Evolutionary conservation across 2,329 filamentous ascomycete species (phyloP).

Genomic region (Cladosporium sphaerospermum): DNA sequence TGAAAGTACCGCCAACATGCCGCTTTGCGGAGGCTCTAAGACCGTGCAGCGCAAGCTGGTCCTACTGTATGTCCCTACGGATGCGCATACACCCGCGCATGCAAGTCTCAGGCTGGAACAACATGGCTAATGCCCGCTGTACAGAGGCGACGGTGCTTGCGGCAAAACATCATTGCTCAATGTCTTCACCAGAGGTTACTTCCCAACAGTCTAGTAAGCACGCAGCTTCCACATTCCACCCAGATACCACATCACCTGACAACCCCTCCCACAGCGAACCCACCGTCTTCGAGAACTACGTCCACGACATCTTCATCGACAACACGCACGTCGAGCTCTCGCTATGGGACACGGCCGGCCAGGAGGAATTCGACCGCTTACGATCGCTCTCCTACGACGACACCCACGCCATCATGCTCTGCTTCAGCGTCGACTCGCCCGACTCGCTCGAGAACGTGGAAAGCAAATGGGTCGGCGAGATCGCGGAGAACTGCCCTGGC

Average conservation of each 20-base stretch:
- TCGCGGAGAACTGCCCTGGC: conserved; percentile 92
- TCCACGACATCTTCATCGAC: conserved; percentile 98
- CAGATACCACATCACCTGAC: conserved; percentile 1
- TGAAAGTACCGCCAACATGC: conserved; percentile 29
- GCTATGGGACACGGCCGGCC: conserved; percentile 95
- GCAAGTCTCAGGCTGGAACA: neutral
- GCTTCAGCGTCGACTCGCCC: conserved; percentile 91
- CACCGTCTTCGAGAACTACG: conserved; percentile 98
- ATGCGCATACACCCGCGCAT: conserved; percentile 16
- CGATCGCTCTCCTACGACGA: conserved; percentile 96
- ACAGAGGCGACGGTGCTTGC: conserved; percentile 87
- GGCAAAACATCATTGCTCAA: conserved; percentile 96
- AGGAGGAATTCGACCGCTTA: conserved; percentile 97
- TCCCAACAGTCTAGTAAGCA: conserved; percentile 86
- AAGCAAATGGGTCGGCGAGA: conserved; percentile 97
- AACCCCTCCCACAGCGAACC: conserved; percentile 59
- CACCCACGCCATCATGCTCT: conserved; percentile 97
- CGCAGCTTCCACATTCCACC: neutral
- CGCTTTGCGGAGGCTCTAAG: conserved; percentile 51
- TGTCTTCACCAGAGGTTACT: conserved; percentile 97
- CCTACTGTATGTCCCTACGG: conserved; percentile 58
- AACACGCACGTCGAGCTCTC: conserved; percentile 95
- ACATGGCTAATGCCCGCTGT: conserved; percentile 18
- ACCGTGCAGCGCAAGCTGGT: conserved; percentile 95
- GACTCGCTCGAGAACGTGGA: conserved; percentile 98